Evolutionary conservation across 305 asterid genomes (phyloP), one percentile per base, ranked within the genome.

Genomic region (Fraxinus angustifolia): DNA sequence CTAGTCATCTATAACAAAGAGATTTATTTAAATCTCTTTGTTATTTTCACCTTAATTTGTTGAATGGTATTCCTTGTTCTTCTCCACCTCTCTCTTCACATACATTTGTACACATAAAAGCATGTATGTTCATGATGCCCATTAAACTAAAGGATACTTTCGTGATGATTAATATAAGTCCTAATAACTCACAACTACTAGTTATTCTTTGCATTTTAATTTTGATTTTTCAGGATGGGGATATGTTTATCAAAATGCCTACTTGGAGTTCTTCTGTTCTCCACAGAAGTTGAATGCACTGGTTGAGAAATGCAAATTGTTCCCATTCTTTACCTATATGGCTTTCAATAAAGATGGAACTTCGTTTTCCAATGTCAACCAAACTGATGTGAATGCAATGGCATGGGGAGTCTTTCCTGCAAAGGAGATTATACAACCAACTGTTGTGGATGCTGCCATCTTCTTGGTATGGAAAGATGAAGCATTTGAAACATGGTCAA

Each of bases 381-480:
- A 84, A 7, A 82, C 88, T 0, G 91, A 89, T 8, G 92, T 93
- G 75, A 96, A 96, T 75, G 98, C 98, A 0, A 97, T 94, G 81
- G 94, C 99, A 31, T 96, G 99, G 98, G 99, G 98, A 62, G 98
- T 92, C 67, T 96, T 96, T 88, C 98, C 98, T 33, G 95, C 91
- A 10, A 94, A 91, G 93, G 99, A 96, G 91, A 90, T 96, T 35
- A 79, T 91, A 71, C 99, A 96, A 75, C 99, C 99, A 31, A 96
- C 98, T 1, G 90, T 96, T 7, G 98, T 93, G 4, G 98, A 96
- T 86, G 91, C 97, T 33, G 85, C 92, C 68, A 94, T 98, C 90
- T 96, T 96, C 75, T 26, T 84, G 11, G 89, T 96, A 21, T 96
- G 99, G 99, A 96, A 94, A 90, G 99, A 96, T 12, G 99, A 96